Evolutionary conservation across 345 rosid genomes (phyloP).

Genomic region (Anacardium occidentale): DNA sequence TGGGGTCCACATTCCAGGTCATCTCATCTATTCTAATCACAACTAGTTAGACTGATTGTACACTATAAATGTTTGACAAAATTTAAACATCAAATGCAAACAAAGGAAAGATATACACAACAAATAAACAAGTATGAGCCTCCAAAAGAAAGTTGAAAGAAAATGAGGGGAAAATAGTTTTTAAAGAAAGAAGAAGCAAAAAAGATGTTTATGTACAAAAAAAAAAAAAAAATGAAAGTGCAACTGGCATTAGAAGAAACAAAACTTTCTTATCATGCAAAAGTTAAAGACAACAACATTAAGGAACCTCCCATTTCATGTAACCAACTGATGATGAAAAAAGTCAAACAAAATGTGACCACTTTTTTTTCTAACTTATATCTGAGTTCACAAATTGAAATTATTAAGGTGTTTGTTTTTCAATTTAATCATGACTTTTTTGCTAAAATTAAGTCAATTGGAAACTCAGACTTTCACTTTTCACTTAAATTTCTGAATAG

Average conservation of each 20-base stretch:
- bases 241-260: conserved; percentile 1
- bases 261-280: background rate
- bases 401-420: too few species aligned
- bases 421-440: too few species aligned
- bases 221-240: background rate
- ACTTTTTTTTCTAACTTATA: too few species aligned
- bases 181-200: background rate
- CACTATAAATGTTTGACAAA: background rate
- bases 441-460: too few species aligned
- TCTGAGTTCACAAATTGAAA: too few species aligned
- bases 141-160: background rate
- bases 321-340: background rate
- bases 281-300: background rate
- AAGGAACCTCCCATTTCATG: background rate
- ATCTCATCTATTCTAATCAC: background rate
- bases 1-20: background rate
- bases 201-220: too few species aligned
- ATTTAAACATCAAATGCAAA: background rate
- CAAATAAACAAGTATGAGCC: background rate
- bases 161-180: too few species aligned
- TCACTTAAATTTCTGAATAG: too few species aligned
- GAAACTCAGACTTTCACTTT: too few species aligned
- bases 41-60: background rate
- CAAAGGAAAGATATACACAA: background rate
- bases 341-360: background rate